Conservation (phyloP, 148 eudicot genomes). For the Camellia sinensis region DNA sequence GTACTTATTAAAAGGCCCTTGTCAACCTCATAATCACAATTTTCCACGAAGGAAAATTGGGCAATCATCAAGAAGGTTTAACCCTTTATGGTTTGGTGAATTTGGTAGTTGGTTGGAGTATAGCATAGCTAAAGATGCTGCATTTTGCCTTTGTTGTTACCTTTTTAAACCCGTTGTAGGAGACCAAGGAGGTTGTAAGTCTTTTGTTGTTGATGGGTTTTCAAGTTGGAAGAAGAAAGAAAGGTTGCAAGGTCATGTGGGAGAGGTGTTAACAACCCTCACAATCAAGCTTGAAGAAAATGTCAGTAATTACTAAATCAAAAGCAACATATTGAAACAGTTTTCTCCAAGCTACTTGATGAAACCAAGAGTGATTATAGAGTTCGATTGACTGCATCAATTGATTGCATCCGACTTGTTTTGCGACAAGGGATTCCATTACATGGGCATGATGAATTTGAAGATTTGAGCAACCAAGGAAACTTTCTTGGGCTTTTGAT, state of each 20-base stretch:
- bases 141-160: conserved; percentile 1
- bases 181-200: conserved; percentile 5
- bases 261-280: background rate
- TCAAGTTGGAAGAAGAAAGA: background rate
- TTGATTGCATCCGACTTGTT: conserved; percentile 12
- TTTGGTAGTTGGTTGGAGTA: conserved; percentile 6
- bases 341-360: background rate
- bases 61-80: background rate
- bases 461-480: background rate
- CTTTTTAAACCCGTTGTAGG: background rate
- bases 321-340: background rate
- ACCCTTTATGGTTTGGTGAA: background rate
- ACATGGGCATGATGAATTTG: background rate
- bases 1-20: background rate
- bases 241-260: background rate
- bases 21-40: background rate
- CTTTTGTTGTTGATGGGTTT: conserved; percentile 10
- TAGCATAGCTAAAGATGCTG: conserved; percentile 4
- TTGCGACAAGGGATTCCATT: background rate
- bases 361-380: background rate
- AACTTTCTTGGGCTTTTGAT: background rate
- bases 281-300: background rate
- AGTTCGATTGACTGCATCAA: background rate
- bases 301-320: background rate
- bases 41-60: background rate